phyloP scores from a whole-genome alignment of 495 filamentous ascomycete species.

The Podospora conica region DNA sequence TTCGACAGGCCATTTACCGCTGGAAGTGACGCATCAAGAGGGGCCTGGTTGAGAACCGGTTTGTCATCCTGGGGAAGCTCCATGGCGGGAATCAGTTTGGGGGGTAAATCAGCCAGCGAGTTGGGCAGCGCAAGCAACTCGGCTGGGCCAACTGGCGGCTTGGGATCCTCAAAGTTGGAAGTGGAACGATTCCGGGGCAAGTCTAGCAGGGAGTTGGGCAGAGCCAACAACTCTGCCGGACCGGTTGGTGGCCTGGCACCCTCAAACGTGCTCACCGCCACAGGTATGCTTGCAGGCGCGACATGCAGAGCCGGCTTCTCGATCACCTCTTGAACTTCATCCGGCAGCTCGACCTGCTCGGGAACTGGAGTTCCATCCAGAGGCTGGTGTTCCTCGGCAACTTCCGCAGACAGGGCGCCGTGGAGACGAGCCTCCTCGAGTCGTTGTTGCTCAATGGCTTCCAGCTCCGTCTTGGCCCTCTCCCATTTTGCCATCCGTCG shows the following conservation, averaged over 20 bases:
- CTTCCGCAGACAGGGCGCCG: neutral
- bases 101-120: slow-evolving; percentile 9
- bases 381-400: neutral
- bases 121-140: slow-evolving; percentile 25
- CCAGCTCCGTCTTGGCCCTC: slow-evolving; percentile 74
- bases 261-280: neutral
- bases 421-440: slow-evolving; percentile 50
- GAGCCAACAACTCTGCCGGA: slow-evolving; percentile 23
- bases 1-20: neutral
- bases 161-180: neutral
- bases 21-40: neutral
- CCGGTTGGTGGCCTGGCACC: slow-evolving; percentile 19
- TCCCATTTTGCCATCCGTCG: slow-evolving; percentile 81
- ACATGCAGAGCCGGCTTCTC: neutral
- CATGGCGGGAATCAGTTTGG: neutral
- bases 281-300: neutral
- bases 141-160: slow-evolving; percentile 23
- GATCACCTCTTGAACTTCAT: neutral
- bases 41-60: neutral
- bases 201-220: slow-evolving; percentile 20
- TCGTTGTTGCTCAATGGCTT: slow-evolving; percentile 68
- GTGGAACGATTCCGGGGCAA: neutral
- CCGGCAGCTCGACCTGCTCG: neutral
- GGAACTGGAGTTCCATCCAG: neutral
- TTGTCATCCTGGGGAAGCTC: neutral